Percentiles rank a stretch among this genome's conserved stretches.
Evolutionary conservation across 2,329 filamentous ascomycete species (phyloP).

Genomic region (Hymenoscyphus occultus): DNA sequence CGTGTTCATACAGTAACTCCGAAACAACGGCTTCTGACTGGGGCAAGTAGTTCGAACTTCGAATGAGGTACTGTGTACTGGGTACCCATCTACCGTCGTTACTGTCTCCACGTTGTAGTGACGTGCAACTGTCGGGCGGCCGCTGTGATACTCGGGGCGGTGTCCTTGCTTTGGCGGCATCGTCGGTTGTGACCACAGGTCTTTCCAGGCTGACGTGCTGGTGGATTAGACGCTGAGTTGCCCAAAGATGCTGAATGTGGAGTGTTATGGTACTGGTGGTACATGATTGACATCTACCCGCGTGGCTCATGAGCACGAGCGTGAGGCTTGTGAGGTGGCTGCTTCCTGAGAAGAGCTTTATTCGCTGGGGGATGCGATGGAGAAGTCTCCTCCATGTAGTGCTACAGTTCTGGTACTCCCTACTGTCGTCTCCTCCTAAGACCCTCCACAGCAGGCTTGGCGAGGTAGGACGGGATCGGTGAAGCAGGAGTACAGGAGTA

Average conservation of each 20-base stretch:
- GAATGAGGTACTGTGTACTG: neutral
- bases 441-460: neutral
- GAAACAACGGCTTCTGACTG: neutral
- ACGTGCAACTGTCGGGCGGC: conserved; percentile 1
- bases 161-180: neutral
- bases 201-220: neutral
- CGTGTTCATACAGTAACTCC: conserved; percentile 1
- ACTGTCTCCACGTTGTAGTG: neutral
- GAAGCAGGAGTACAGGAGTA: neutral
- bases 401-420: neutral
- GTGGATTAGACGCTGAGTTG: conserved; percentile 5
- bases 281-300: neutral
- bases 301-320: conserved; percentile 2
- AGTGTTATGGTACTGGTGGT: neutral
- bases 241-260: conserved; percentile 3
- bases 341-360: neutral
- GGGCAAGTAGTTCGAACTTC: neutral
- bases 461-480: neutral
- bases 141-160: conserved; percentile 3
- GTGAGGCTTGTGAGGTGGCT: conserved; percentile 2
- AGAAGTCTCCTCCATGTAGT: neutral
- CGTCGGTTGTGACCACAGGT: neutral
- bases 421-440: neutral
- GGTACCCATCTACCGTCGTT: conserved; percentile 1
- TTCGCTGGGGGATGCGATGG: neutral